Base-by-base conservation (phyloP, 1,284 basidiomycete genomes). In the Moesziomyces sp. region DNA sequence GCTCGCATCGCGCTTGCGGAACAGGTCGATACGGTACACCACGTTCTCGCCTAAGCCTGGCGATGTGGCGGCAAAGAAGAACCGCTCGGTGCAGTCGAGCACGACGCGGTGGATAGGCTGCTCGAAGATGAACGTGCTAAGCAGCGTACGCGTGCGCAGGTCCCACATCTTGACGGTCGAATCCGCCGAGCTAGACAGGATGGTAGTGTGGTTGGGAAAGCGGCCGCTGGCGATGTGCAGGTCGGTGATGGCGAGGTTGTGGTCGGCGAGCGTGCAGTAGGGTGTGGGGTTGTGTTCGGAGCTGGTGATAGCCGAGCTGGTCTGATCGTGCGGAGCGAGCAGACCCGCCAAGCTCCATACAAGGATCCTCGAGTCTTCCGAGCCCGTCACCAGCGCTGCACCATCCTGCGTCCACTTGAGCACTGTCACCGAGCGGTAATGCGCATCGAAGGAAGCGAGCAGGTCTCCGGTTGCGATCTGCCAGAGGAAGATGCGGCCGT, bases 141-240 rank as follows among this genome's bases (percentile, higher is more conserved):
- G 86, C 14, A 96, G 87, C 8, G 90, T 87, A 46, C 89, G 88
- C 0, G 92, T 90, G 3, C 89, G 87, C 6, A 94, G 85, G 76
- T 94, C 92, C 93, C 93, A 95, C 47, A 94, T 85, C 92, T 98
- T 98, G 80, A 94, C 92, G n/a, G 92, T 92, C 67, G 93, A 91
- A 83, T 98, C 96, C 43, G 92, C 84, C 0, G 93, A 93, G 7
- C 91, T 89, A 0, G 94, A 93, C 77, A 95, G 88, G 40, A 94
- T 83, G 50, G 92, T 88, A 83, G 90, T 91, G 47, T 87, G 88
- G 18, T 76, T 61, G 0, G 94, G 93, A 84, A 94, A 95, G 0
- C 86, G 72, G 6, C 93, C 93, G 45, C 91, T 84, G 4, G 93
- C 93, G 72, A 94, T 90, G 19, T 87, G 85, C 38, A 98, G 88